Base-by-base conservation (phyloP, 345 rosid species). In the Raphanus raphanistrum region DNA sequence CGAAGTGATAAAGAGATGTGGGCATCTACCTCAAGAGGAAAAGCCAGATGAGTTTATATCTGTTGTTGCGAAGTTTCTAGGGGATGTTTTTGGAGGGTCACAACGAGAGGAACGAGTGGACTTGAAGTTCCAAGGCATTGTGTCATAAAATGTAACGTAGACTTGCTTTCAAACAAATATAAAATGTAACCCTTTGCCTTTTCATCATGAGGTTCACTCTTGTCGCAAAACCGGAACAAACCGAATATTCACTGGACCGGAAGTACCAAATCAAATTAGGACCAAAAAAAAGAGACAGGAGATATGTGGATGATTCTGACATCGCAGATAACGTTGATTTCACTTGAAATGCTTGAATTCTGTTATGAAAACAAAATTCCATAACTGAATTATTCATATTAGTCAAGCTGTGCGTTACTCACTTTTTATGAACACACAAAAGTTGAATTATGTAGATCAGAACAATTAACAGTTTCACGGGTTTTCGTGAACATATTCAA, bases 11-110 rank as follows among this genome's bases (percentile, higher is more conserved):
- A 82, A 88, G 87, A 76, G 88, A 54, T 94, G 97, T 55, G 97
- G 98, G 12, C 97, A 94, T 82, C 80, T 94, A 69, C 97, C 97
- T 1, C 98, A 89, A 12, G 95, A 94, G 77, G 97, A 94, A 76
- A 92, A 88, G 68, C 90, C 86, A 2, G 92, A 90, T 63, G 95
- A 94, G 76, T 94, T 94, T 81, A 87, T 89, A 65, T 83, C 88
- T 25, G 66, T 85, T 71, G 86, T 91, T 50, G 81, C 84, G 66
- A 88, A 79, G 84, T 94, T 94, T 80, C 82, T 94, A 84, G 85
- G 68, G 66, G 81, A 79, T 63, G 85, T 81, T 73, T 84, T 87
- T 29, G 84, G 84, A 68, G 81, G 78, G 70, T 82, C 82, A 13
- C 54, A 48, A 48, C 17, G 62, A 48, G 6, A 48, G 54, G 5